Evolutionary conservation across 78 protist species (phyloP).

Genomic region (Bodo saltans): DNA sequence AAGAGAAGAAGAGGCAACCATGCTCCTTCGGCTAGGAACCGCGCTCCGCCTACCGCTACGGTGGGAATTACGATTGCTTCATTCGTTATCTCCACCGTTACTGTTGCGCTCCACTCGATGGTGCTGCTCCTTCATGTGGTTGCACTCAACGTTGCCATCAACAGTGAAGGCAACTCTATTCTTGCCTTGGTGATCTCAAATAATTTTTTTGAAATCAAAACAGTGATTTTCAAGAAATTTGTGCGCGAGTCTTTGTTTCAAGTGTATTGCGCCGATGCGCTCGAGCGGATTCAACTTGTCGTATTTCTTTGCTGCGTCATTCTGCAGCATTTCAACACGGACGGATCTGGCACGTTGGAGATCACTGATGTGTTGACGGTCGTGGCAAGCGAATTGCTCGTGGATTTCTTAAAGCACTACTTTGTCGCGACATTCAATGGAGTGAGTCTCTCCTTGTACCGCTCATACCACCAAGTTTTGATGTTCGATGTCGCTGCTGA

Average conservation of each 20-base stretch:
- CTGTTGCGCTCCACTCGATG: conserved; percentile 22
- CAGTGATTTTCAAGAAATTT: conserved; percentile 34
- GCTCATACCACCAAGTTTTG: background rate
- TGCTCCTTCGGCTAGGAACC: no score
- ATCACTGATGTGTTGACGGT: background rate
- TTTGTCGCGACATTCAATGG: conserved; percentile 25
- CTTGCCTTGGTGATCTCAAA: conserved; percentile 27
- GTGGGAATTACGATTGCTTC: no score
- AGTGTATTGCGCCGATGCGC: conserved; percentile 16
- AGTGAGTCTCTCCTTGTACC: background rate
- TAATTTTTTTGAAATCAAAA: conserved; percentile 30
- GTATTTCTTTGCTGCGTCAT: background rate
- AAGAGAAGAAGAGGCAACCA: no score
- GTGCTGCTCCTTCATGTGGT: background rate
- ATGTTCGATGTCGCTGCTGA: background rate
- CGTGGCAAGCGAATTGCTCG: background rate
- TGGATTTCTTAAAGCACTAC: conserved; percentile 27
- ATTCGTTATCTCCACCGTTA: no score
- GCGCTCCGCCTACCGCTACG: no score
- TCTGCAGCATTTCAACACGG: background rate
- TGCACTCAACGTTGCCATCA: conserved; percentile 27
- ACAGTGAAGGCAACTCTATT: conserved; percentile 15
- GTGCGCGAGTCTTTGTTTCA: conserved; percentile 12
- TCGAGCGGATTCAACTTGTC: conserved; percentile 22
- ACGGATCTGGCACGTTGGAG: background rate